Conservation (phyloP, 2,329 filamentous ascomycete species). For the Scortechinia acanthostroma region DNA sequence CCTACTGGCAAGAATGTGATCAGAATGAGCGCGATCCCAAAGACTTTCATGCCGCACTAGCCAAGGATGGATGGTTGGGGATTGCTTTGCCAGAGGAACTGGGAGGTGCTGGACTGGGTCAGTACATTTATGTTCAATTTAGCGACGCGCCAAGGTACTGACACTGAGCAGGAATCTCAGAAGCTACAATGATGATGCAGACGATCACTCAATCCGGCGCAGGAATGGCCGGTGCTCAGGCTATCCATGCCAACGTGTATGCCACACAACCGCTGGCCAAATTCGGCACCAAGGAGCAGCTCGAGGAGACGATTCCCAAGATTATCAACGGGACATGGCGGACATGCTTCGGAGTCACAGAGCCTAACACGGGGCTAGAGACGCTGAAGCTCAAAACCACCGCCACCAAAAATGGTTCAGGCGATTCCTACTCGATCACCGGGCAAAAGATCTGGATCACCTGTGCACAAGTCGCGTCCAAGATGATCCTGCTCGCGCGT, state of each 20-base stretch:
- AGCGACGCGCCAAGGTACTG: not conserved
- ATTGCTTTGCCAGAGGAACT: slow-evolving; percentile 31
- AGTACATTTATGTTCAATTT: slow-evolving; percentile 5
- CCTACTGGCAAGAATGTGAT: slow-evolving; percentile 30
- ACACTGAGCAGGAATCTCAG: not conserved
- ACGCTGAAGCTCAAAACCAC: slow-evolving; percentile 64
- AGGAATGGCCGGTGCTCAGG: slow-evolving; percentile 66
- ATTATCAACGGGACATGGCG: slow-evolving; percentile 68
- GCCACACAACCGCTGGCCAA: slow-evolving; percentile 69
- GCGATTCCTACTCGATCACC: slow-evolving; percentile 55
- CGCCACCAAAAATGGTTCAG: slow-evolving; percentile 43
- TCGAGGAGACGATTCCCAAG: slow-evolving; percentile 55
- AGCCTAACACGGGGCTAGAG: slow-evolving; percentile 74
- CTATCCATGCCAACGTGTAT: slow-evolving; percentile 63
- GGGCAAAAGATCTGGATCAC: slow-evolving; percentile 90
- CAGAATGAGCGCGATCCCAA: slow-evolving; percentile 23
- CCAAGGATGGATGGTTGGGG: slow-evolving; percentile 31
- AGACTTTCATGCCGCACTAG: slow-evolving; percentile 28
- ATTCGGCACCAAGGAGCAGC: slow-evolving; percentile 63
- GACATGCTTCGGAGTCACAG: slow-evolving; percentile 78
- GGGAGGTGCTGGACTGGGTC: slow-evolving; percentile 29
- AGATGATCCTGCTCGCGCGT: slow-evolving; percentile 77
- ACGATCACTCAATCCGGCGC: slow-evolving; percentile 73
- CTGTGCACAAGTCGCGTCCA: slow-evolving; percentile 72
- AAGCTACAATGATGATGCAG: slow-evolving; percentile 73